These are phyloP conservation scores for Rosa chinensis DNA, from an alignment of 306 rosid genomes.

Conservation along the genomic window DNA sequence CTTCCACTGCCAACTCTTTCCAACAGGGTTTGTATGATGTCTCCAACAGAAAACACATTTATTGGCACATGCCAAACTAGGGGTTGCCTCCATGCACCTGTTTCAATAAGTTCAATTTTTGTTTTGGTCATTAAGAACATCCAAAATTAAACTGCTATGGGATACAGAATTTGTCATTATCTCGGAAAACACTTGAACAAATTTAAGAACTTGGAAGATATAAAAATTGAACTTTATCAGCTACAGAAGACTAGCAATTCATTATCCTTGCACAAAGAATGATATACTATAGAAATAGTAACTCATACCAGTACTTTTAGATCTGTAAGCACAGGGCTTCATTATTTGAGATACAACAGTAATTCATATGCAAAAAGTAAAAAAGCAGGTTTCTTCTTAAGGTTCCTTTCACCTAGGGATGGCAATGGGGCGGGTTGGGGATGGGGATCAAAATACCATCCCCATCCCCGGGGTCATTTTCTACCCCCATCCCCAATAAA, in stretches of 20 bases:
- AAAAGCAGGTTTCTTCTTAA: background rate
- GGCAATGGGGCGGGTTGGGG: no score
- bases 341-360: background rate
- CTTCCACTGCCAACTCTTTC: conserved; percentile 99
- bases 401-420: background rate
- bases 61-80: conserved; percentile 98
- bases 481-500: no score
- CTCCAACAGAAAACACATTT: conserved; percentile 99
- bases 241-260: background rate
- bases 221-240: background rate
- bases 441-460: no score
- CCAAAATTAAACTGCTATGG: conserved; percentile 16
- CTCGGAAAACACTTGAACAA: background rate
- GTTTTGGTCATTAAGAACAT: background rate
- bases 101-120: conserved; percentile 24
- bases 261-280: background rate
- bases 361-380: background rate
- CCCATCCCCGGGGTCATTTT: no score
- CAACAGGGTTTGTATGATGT: conserved; percentile 98
- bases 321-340: background rate
- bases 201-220: background rate
- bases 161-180: background rate
- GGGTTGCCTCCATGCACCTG: conserved; percentile 99
- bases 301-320: background rate
- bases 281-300: background rate